These are phyloP conservation scores for Fraxinus velutina DNA, from an alignment of 305 asterid genomes.

Conservation along the genomic window DNA sequence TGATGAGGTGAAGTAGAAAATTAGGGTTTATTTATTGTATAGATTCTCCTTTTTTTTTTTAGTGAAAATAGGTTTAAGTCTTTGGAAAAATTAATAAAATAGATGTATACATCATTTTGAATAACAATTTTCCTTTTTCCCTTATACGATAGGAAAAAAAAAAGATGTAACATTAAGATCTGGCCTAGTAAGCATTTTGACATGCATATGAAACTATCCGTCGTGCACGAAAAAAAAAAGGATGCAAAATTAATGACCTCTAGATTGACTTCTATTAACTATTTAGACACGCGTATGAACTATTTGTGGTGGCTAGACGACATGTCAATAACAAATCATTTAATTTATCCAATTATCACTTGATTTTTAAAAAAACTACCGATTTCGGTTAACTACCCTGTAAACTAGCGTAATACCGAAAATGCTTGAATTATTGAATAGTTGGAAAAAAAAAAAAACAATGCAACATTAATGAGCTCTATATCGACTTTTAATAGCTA, in stretches of 20 bases:
- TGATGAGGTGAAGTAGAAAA: background rate
- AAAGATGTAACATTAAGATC: background rate
- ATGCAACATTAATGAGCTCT: background rate
- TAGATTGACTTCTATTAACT: background rate
- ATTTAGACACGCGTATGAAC: background rate
- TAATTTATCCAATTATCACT: too few species aligned
- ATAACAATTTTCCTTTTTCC: background rate
- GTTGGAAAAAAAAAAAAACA: background rate
- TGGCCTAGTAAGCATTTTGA: background rate
- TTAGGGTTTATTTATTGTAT: background rate
- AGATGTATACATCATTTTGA: background rate
- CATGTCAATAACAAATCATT: background rate
- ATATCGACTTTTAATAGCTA: background rate
- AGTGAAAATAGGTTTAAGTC: background rate
- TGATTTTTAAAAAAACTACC: background rate
- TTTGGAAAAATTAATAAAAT: background rate
- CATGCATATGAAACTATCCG: background rate
- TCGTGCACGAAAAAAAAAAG: background rate
- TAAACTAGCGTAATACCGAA: background rate
- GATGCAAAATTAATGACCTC: background rate
- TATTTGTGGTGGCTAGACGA: background rate
- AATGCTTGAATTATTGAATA: background rate
- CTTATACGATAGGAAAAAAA: background rate
- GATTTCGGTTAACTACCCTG: background rate
- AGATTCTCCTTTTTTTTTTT: background rate